phyloP scores from a whole-genome alignment of 345 rosid genomes.

The Eucalyptus microcorys region DNA sequence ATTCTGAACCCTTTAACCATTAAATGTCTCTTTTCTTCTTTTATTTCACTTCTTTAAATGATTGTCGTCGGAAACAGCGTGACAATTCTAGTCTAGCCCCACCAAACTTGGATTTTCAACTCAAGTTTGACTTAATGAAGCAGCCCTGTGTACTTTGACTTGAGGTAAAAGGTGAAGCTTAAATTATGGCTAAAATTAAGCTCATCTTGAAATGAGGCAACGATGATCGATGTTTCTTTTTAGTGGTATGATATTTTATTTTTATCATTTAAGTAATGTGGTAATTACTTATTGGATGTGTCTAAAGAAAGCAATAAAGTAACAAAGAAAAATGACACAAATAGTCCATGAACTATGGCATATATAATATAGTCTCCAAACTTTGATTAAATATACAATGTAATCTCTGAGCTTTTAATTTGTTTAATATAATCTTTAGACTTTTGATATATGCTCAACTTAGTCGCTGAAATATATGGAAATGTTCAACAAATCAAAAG shows the following conservation, averaged over 20 bases:
- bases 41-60: neutral
- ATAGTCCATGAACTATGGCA: fast-evolving
- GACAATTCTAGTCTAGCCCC: neutral
- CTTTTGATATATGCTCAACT: fast-evolving
- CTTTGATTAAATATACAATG: fast-evolving
- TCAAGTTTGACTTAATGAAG: neutral
- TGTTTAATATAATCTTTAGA: fast-evolving
- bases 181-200: neutral
- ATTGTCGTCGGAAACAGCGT: neutral
- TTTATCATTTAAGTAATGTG: neutral
- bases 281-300: neutral
- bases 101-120: neutral
- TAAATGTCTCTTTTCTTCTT: neutral
- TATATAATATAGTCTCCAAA: fast-evolving
- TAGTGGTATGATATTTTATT: neutral
- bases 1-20: neutral
- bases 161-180: neutral
- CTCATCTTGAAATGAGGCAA: neutral
- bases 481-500: no score
- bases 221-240: neutral
- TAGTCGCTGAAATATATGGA: fast-evolving
- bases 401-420: fast-evolving
- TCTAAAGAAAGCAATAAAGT: neutral
- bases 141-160: neutral
- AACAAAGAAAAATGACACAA: no score